These are phyloP conservation scores for Paecilomyces niveus DNA, from an alignment of 2,329 filamentous ascomycete genomes.

Conservation along the genomic window DNA sequence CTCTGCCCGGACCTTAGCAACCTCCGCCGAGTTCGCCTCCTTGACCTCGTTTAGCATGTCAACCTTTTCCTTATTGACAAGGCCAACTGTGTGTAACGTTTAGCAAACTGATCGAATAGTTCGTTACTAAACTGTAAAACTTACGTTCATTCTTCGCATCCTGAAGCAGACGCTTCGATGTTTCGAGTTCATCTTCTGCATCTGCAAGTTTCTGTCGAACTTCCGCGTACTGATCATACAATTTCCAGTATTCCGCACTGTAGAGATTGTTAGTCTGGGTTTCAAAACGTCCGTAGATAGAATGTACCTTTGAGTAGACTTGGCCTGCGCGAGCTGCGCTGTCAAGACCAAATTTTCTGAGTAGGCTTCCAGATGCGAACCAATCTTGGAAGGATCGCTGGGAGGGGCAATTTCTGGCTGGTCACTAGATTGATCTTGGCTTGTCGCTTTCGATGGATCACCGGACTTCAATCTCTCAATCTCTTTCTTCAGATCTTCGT, in stretches of 20 bases:
- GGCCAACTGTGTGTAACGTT: slow-evolving; percentile 20
- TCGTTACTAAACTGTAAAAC: slow-evolving; percentile 5
- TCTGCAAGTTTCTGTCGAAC: slow-evolving; percentile 32
- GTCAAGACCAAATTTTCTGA: slow-evolving; percentile 26
- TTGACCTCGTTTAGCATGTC: slow-evolving; percentile 31
- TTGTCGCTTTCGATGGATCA: slow-evolving; percentile 12
- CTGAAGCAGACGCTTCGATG: slow-evolving; percentile 27
- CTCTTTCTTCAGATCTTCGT: slow-evolving; percentile 33
- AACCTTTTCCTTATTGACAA: slow-evolving; percentile 30
- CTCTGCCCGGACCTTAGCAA: slow-evolving; percentile 25
- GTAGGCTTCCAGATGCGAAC: slow-evolving; percentile 21
- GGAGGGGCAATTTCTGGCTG: slow-evolving; percentile 1
- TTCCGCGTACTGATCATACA: slow-evolving; percentile 32
- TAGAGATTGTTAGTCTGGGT: slow-evolving; percentile 9
- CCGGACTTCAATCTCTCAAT: slow-evolving; percentile 24
- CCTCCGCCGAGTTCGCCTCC: slow-evolving; percentile 26
- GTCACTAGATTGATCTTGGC: not conserved
- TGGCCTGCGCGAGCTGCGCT: slow-evolving; percentile 24
- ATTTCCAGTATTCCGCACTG: slow-evolving; percentile 34
- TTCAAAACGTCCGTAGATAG: too few species aligned
- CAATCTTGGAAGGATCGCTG: slow-evolving; percentile 16
- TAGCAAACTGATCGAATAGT: slow-evolving; percentile 8
- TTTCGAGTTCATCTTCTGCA: slow-evolving; percentile 28
- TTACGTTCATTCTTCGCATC: slow-evolving; percentile 31
- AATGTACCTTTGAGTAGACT: slow-evolving; percentile 29